Evolutionary conservation across 345 rosid species (phyloP).

Genomic region (Dipteronia sinensis): DNA sequence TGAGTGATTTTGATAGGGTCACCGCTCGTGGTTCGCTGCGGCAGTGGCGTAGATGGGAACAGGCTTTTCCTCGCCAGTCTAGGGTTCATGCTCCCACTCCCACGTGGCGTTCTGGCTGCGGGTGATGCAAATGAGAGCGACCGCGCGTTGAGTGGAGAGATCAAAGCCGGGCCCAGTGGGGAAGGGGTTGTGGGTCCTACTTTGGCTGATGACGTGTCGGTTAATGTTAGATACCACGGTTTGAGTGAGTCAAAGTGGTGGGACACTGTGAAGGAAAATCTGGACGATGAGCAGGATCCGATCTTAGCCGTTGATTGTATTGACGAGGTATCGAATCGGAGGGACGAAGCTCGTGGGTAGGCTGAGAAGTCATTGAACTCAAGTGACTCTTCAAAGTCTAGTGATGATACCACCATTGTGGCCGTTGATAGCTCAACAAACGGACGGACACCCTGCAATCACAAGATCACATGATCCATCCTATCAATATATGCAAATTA

Average conservation of each 20-base stretch:
- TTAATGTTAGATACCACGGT: constrained; percentile 87
- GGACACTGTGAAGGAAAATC: constrained; percentile 91
- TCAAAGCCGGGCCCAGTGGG: constrained; percentile 49
- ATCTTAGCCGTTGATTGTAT: constrained; percentile 63
- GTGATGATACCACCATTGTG: constrained; percentile 64
- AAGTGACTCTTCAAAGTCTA: constrained; percentile 68
- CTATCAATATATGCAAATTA: background rate
- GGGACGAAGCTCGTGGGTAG: constrained; percentile 68
- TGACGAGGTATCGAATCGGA: constrained; percentile 70
- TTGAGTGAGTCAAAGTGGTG: constrained; percentile 84
- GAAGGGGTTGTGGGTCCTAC: constrained; percentile 47
- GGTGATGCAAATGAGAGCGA: constrained; percentile 90
- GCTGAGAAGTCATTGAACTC: constrained; percentile 67
- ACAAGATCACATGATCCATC: background rate
- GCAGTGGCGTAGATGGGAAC: constrained; percentile 83
- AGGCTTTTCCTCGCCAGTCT: constrained; percentile 44
- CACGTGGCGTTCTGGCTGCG: constrained; percentile 52
- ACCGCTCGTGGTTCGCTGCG: constrained; percentile 49
- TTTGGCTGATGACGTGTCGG: constrained; percentile 58
- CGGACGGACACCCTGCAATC: constrained; percentile 82
- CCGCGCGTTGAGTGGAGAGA: constrained; percentile 68
- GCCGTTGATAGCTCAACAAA: constrained; percentile 80
- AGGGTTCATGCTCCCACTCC: constrained; percentile 35
- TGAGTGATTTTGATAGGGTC: constrained; percentile 23
- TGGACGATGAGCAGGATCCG: constrained; percentile 82